Evolutionary conservation across 805 yeast species (phyloP).

Genomic region (Candida mattraensis): DNA sequence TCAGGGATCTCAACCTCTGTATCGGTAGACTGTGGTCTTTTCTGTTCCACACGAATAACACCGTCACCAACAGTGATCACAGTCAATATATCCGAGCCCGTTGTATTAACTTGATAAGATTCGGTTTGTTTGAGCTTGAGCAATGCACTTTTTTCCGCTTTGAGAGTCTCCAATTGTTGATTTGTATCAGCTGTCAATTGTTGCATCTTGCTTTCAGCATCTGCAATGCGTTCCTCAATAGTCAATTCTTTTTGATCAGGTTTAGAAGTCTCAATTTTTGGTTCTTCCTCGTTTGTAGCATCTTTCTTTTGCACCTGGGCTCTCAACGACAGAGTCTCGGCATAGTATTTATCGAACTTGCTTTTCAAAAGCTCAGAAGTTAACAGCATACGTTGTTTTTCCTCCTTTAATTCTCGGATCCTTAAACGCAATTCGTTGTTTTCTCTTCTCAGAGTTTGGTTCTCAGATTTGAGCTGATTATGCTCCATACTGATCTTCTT

Average conservation of each 20-base stretch:
- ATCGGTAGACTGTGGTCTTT: slow-evolving; percentile 8
- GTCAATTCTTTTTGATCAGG: not conserved
- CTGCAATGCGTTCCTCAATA: slow-evolving; percentile 12
- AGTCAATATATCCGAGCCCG: slow-evolving; percentile 9
- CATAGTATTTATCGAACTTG: slow-evolving; percentile 20
- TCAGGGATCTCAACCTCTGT: not conserved
- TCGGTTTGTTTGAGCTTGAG: slow-evolving; percentile 7
- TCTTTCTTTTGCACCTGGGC: slow-evolving; percentile 8
- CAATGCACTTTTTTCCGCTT: slow-evolving; percentile 10
- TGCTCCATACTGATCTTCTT: slow-evolving; percentile 14
- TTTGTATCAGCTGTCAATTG: slow-evolving; percentile 9
- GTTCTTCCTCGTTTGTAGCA: not conserved
- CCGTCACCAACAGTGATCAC: slow-evolving; percentile 20
- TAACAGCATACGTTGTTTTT: slow-evolving; percentile 6
- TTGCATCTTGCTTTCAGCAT: slow-evolving; percentile 10
- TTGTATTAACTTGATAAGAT: not conserved
- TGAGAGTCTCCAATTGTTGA: slow-evolving; percentile 8
- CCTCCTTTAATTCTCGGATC: slow-evolving; percentile 7
- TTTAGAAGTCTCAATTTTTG: not conserved
- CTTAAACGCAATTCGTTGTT: slow-evolving; percentile 3
- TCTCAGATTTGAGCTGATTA: slow-evolving; percentile 10
- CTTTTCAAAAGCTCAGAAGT: slow-evolving; percentile 15
- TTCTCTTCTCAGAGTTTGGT: slow-evolving; percentile 6
- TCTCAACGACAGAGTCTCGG: slow-evolving; percentile 15
- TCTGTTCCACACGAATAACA: slow-evolving; percentile 17